These are phyloP conservation scores for Artemisia argyi DNA, from an alignment of 129 eudicot species.

Conservation along the genomic window DNA sequence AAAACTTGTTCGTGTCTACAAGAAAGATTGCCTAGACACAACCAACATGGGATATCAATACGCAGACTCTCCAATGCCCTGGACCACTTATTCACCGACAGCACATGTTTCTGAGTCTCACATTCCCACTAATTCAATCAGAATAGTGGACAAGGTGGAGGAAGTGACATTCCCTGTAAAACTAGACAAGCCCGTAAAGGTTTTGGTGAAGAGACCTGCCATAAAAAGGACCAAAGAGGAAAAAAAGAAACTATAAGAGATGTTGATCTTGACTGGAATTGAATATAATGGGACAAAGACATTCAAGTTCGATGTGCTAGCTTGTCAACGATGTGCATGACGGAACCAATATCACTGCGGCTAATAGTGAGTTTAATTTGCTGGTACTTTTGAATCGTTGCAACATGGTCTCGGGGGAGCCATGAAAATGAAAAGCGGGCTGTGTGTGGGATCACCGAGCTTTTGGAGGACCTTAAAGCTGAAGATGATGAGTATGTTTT, in stretches of 20 bases:
- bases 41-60: background rate
- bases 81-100: background rate
- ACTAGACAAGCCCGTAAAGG: background rate
- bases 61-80: background rate
- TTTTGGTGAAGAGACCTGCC: conserved; percentile 1
- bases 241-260: background rate
- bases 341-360: background rate
- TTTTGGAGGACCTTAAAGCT: conserved; percentile 5
- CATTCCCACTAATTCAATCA: background rate
- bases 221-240: background rate
- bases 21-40: background rate
- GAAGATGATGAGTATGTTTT: too few species aligned
- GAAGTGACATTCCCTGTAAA: background rate
- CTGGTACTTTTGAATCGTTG: conserved; percentile 11
- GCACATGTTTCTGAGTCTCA: background rate
- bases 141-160: background rate
- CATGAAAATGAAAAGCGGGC: background rate
- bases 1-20: conserved; percentile 9
- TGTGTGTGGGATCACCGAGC: conserved; percentile 7
- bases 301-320: conserved; percentile 13
- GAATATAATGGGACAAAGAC: background rate
- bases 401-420: background rate
- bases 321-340: background rate
- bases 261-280: background rate
- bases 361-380: conserved; percentile 6